Evolutionary conservation across 2,329 filamentous ascomycete genomes (phyloP), one percentile per base, ranked within the genome.

Genomic region (Periconia macrospinosa): DNA sequence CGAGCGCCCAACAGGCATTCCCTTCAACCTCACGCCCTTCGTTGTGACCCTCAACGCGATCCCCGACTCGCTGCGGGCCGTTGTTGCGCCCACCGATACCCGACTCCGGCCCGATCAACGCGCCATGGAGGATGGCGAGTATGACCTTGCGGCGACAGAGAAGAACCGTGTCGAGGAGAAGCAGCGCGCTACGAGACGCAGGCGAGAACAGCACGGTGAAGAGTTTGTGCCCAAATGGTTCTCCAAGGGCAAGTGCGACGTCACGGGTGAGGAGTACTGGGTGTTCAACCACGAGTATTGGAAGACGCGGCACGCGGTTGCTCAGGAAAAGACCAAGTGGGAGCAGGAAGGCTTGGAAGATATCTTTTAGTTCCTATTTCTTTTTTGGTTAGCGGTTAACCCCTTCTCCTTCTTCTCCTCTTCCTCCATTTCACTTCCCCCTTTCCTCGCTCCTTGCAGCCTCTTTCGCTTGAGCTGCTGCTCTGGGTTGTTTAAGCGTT

Each of bases 61-160:
- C 47, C 89, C 93, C 50, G 90, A 96, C n/a, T 80, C 84, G n/a
- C 81, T 99, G 17, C 79, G 78, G 48, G 84, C 88, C 5, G 86
- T 88, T 76, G 78, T 99, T 15, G 90, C 94, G 37, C 94, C 94
- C 0, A 99, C 94, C 0, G 94, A 99, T 73, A 96, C 93, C 1
- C 83, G 94, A n/a, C 80, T 96, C 30, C 83, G 94, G 30, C 93
- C 94, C 0, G 94, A 99, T 74, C 94, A 99, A 78, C 84, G 94
- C 11, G 94, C 94, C 1, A 99, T 99, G 94, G 94, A 99, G 73
- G 92, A 97, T 57, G 94, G 93, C n/a, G 86, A 92, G 75, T 99
- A 99, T 69, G 93, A 97, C 67, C 82, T 94, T 55, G 94, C 94
- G 1, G 94, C 93, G 0, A 85, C 84, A 6, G 94, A 99, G 79